phyloP scores from a whole-genome alignment of 1,139 yeast species.

The Yamadazyma trypodendri region DNA sequence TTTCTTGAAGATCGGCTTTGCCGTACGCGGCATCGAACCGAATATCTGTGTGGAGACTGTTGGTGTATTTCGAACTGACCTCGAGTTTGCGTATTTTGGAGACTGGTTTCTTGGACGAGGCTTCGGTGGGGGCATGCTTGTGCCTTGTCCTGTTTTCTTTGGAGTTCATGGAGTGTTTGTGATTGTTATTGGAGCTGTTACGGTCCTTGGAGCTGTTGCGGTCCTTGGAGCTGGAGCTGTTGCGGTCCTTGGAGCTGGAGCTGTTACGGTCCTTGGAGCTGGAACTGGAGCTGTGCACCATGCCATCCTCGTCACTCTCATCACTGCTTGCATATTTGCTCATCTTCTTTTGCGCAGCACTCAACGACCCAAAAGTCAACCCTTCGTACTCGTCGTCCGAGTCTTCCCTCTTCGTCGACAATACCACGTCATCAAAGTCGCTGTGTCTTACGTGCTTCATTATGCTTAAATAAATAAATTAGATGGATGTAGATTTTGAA shows the following conservation, averaged over 20 bases:
- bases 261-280: too few relatives aligned
- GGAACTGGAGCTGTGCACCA: too few relatives aligned
- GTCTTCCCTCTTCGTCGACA: constrained; percentile 18
- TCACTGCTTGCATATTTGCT: constrained; percentile 8
- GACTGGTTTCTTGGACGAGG: constrained; percentile 72
- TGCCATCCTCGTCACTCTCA: not conserved
- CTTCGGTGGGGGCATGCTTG: constrained; percentile 81
- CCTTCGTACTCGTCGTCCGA: constrained; percentile 33
- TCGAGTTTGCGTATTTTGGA: constrained; percentile 71
- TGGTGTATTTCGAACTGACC: constrained; percentile 34
- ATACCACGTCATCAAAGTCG: constrained; percentile 15
- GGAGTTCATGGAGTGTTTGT: constrained; percentile 8
- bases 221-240: constrained; percentile 13
- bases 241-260: too few relatives aligned
- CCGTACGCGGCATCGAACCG: constrained; percentile 91
- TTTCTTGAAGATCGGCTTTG: constrained; percentile 64
- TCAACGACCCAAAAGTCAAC: constrained; percentile 60
- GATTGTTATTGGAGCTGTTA: too few relatives aligned
- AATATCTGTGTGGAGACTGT: constrained; percentile 65
- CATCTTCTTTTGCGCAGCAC: constrained; percentile 54
- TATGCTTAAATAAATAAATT: not conserved
- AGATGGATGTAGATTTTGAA: not conserved
- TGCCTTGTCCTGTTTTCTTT: constrained; percentile 28
- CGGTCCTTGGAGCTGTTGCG: too few relatives aligned
- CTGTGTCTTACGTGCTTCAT: constrained; percentile 2